Conservation (phyloP, 2,329 filamentous ascomycete genomes). For the Blumeria hordei region DNA sequence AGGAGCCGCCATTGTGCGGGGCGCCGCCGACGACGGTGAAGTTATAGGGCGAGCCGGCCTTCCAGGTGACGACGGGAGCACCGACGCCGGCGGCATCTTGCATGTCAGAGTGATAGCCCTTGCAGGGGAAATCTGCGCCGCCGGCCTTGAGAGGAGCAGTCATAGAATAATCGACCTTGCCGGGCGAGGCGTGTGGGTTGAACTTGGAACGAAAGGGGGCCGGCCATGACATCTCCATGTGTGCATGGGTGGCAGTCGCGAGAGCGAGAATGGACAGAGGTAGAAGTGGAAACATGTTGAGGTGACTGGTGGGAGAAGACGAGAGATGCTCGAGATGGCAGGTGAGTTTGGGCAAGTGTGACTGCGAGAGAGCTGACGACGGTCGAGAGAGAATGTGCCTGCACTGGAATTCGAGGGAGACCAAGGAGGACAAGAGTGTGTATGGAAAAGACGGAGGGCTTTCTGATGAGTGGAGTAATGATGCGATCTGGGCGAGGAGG, state of each 20-base stretch:
- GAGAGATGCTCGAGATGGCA: background rate
- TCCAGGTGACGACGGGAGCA: constrained; percentile 22
- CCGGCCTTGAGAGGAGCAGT: constrained; percentile 2
- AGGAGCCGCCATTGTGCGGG: constrained; percentile 30
- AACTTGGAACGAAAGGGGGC: constrained; percentile 4
- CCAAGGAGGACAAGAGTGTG: too few species aligned
- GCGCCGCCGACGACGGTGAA: constrained; percentile 25
- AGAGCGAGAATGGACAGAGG: constrained; percentile 2
- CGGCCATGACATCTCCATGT: constrained; percentile 9
- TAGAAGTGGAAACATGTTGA: background rate
- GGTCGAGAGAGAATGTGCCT: too few species aligned
- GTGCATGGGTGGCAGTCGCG: constrained; percentile 3
- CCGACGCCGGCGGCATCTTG: constrained; percentile 8
- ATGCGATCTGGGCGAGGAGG: too few species aligned
- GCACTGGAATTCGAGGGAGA: too few species aligned
- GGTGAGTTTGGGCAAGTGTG: background rate
- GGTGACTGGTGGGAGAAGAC: background rate
- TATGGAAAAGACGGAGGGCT: too few species aligned
- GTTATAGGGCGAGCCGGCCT: constrained; percentile 24
- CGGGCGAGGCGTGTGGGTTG: constrained; percentile 3
- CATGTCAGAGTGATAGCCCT: constrained; percentile 7
- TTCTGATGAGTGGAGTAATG: too few species aligned
- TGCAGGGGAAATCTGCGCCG: constrained; percentile 8
- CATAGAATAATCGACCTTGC: constrained; percentile 5
- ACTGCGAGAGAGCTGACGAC: too few species aligned